Conservation (phyloP, 768 basidiomycete species). For the Tricholoma furcatifolium region DNA sequence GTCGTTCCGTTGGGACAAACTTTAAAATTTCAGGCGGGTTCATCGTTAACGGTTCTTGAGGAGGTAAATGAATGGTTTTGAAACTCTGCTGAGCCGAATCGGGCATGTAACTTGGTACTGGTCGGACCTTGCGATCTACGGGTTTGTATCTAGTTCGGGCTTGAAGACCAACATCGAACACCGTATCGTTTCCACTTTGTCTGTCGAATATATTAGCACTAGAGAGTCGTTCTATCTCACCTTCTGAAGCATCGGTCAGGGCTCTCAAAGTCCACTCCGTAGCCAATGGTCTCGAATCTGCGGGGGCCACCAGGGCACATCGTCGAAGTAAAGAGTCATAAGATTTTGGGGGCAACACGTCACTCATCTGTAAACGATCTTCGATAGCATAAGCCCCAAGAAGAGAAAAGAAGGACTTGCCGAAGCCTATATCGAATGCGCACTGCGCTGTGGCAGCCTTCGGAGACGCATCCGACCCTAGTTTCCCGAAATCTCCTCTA, state of each 20-base stretch:
- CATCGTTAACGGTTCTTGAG: not conserved
- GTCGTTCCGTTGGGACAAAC: constrained; percentile 5
- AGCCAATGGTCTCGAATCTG: not conserved
- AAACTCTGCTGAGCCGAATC: constrained; percentile 17
- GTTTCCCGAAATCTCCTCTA: constrained; percentile 10
- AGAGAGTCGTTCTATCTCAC: too few species aligned
- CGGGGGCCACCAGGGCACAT: constrained; percentile 2
- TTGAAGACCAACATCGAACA: not conserved
- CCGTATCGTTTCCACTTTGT: not conserved
- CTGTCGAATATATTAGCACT: too few species aligned
- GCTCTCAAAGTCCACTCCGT: constrained; percentile 13
- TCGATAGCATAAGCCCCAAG: not conserved
- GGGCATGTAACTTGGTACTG: constrained; percentile 24
- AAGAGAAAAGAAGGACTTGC: constrained; percentile 4
- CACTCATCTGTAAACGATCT: too few species aligned
- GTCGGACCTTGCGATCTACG: too few species aligned
- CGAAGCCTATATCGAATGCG: constrained; percentile 12
- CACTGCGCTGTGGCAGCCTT: constrained; percentile 2
- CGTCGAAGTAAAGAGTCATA: constrained; percentile 10
- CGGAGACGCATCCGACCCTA: constrained; percentile 5
- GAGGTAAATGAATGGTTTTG: constrained; percentile 15
- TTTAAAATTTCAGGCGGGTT: constrained; percentile 1
- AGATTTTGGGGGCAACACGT: constrained; percentile 10
- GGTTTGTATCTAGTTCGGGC: constrained; percentile 19
- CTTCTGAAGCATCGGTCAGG: not conserved